Evolutionary conservation across 306 rosid genomes (phyloP).

Genomic region (Dicorynia guianensis): DNA sequence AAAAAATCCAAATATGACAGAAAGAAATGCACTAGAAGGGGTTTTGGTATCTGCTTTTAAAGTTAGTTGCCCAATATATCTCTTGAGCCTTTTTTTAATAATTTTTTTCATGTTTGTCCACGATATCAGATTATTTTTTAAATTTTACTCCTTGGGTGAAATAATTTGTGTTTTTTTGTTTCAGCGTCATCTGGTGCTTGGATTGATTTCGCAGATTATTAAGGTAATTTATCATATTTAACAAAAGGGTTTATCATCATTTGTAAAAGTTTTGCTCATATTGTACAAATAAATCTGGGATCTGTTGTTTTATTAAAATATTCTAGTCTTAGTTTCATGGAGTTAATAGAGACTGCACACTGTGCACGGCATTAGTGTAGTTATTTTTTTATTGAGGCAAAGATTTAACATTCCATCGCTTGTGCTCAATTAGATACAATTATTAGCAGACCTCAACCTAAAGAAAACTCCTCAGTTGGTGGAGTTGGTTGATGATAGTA

Average conservation of each 20-base stretch:
- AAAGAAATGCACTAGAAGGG: background rate
- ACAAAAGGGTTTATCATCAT: conserved; percentile 5
- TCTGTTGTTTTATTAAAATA: background rate
- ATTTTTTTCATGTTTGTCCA: too few relatives aligned
- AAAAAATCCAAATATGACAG: background rate
- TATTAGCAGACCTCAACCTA: conserved; percentile 92
- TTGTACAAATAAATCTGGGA: conserved; percentile 5
- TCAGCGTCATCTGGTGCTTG: conserved; percentile 98
- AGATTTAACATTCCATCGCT: conserved; percentile 38
- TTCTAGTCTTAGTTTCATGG: conserved; percentile 1
- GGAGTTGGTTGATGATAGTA: conserved; percentile 88
- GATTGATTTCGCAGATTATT: conserved; percentile 93
- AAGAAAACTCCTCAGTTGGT: conserved; percentile 96
- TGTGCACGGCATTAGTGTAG: background rate
- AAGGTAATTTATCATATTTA: conserved; percentile 64
- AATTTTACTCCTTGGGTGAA: too few relatives aligned
- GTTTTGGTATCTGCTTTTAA: background rate
- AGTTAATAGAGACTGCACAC: conserved; percentile 1
- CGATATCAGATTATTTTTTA: too few relatives aligned
- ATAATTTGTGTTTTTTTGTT: conserved; percentile 18
- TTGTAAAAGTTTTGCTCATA: background rate
- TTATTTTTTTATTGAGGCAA: background rate
- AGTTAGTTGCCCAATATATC: background rate
- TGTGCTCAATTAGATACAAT: conserved; percentile 75
- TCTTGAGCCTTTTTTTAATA: too few relatives aligned